Evolutionary conservation across 2,329 filamentous ascomycete genomes (phyloP).

Genomic region (Paraphaeosphaeria minitans): DNA sequence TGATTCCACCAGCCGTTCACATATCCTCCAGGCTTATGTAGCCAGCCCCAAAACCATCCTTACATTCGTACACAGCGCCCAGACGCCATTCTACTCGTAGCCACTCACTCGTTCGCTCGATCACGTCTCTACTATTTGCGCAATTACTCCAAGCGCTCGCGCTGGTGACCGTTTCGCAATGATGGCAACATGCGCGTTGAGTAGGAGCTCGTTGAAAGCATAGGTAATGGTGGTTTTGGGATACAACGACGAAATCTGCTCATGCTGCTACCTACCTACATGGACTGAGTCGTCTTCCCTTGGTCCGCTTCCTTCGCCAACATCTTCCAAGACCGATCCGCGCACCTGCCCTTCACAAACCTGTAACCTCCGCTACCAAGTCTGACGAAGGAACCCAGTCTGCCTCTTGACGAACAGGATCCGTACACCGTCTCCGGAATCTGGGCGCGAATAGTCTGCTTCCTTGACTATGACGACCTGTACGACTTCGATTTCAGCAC

Average conservation of each 20-base stretch:
- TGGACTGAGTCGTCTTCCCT: slow-evolving; percentile 30
- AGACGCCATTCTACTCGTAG: not conserved
- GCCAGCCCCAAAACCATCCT: not conserved
- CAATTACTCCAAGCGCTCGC: slow-evolving; percentile 64
- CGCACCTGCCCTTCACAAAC: not conserved
- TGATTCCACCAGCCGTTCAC: not conserved
- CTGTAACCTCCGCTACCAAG: not conserved
- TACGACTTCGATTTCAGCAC: slow-evolving; percentile 72
- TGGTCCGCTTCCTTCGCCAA: slow-evolving; percentile 40
- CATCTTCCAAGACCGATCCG: slow-evolving; percentile 13
- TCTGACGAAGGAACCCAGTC: slow-evolving; percentile 19
- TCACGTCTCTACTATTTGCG: slow-evolving; percentile 76
- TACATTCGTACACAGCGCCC: not conserved
- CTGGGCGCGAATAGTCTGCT: slow-evolving; percentile 7
- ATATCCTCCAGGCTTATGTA: not conserved
- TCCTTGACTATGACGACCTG: slow-evolving; percentile 70
- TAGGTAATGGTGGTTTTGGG: slow-evolving; percentile 72
- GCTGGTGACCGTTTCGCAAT: slow-evolving; percentile 74
- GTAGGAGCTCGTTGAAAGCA: slow-evolving; percentile 80
- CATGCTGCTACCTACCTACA: slow-evolving; percentile 29
- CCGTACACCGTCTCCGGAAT: slow-evolving; percentile 7
- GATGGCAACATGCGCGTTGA: slow-evolving; percentile 69
- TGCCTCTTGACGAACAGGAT: slow-evolving; percentile 1
- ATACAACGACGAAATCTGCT: slow-evolving; percentile 56
- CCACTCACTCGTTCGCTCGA: slow-evolving; percentile 65